A percentile compares a stretch with the other conserved stretches of the same genome.
phyloP scores from a whole-genome alignment of 306 rosid species.

The Cercis canadensis region DNA sequence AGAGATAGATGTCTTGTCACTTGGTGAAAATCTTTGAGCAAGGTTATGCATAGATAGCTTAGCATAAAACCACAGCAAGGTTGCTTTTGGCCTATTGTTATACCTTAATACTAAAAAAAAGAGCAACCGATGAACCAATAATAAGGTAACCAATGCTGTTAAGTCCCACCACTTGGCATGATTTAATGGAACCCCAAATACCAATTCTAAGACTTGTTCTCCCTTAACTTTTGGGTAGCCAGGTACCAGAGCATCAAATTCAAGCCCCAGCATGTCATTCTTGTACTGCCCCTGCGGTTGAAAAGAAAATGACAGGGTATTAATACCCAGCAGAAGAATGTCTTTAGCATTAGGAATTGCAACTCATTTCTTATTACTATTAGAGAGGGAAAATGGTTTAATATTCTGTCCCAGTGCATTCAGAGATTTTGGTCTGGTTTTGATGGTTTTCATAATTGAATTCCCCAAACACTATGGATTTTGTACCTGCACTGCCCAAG shows the following conservation, averaged over 20 bases:
- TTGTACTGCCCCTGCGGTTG: conserved; percentile 43
- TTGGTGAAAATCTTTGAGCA: conserved; percentile 14
- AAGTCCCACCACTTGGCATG: conserved; percentile 53
- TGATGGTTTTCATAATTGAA: background rate
- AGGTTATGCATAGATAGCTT: conserved; percentile 21
- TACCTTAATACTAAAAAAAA: conserved; percentile 31
- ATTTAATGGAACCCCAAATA: conserved; percentile 28
- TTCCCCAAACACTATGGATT: background rate
- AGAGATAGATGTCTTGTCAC: conserved; percentile 21
- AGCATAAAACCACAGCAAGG: conserved; percentile 25
- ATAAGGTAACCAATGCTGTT: conserved; percentile 15
- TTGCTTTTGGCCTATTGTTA: conserved; percentile 22
- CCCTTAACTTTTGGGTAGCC: conserved; percentile 40
- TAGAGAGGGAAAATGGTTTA: background rate
- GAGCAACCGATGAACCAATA: conserved; percentile 30
- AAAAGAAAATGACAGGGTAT: background rate
- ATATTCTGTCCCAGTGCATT: no score
- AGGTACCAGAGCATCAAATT: conserved; percentile 36
- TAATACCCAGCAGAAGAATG: background rate
- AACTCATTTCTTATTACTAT: no score
- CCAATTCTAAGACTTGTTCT: conserved; percentile 4
- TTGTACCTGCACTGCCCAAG: conserved; percentile 50
- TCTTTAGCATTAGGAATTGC: background rate
- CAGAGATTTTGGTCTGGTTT: background rate
- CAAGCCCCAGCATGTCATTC: conserved; percentile 52